Base-by-base conservation (phyloP, 169 alveolate genomes). In the Babesia ovata region DNA sequence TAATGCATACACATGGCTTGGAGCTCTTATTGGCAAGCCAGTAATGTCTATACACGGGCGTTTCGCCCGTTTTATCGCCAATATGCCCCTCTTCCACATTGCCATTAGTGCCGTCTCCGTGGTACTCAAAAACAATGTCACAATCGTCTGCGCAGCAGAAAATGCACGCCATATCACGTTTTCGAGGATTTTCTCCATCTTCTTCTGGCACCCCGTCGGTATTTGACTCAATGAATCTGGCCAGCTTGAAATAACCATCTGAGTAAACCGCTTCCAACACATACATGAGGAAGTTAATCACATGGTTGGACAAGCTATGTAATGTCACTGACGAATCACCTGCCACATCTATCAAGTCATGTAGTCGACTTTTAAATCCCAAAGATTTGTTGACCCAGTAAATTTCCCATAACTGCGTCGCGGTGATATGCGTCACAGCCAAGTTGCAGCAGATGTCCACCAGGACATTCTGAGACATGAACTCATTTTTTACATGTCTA, bases 371-470 rank as follows among this genome's bases (percentile, higher is more conserved):
- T 14, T 48, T 16, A 3, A 53, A 29, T 4, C 11, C 45, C 12
- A 52, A 22, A 7, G 76, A 50, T 42, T 67, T 67, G 53, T 54
- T 67, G 13, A 53, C 22, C 76, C 76, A 67, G 45, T 67, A 67
- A 9, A 36, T 11, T 28, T 54, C 76, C 76, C 76, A 67, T 6
- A 67, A 28, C 45, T 67, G 76, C 10, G 0, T 67, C 0, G n/a
- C 53, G 21, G 44, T 54, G 12, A 67, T 12, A 45, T 36, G 66
- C 17, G 65, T 13, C 53, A 22, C 33, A 9, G 76, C 76, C 57
- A 67, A 26, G 60, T 67, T 46, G 46, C 57, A 52, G 53, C 76
- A 67, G 26, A 67, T 52, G 49, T 12, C 17, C 36, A 67, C 53
- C 0, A 67, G 76, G 21, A 22, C 59, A 33, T 67, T 26, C 33